Evolutionary conservation across 2,329 filamentous ascomycete genomes (phyloP), one percentile per base, ranked within the genome.

Genomic region (Apiospora hydei): DNA sequence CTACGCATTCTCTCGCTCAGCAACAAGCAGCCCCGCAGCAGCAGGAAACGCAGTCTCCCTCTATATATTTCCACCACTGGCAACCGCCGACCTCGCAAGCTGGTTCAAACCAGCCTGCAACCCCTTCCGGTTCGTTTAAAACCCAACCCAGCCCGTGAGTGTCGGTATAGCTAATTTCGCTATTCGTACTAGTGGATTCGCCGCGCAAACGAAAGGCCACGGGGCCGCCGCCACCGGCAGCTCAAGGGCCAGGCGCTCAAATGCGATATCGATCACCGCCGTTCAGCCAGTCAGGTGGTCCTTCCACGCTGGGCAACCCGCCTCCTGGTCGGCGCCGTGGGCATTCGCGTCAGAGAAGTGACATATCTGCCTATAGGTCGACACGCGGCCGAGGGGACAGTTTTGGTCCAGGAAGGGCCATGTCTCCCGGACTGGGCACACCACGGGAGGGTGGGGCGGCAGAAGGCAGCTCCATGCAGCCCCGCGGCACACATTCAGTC

Each of bases 61-160:
- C 92, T 30, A 93, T 97, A 67, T 96, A 94, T 82, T 98, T 98
- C 81, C 94, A 97, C 79, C 94, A 97, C 80, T 98, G 95, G 94
- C 93, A 96, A 73, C 95, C 95, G 66, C 95, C 95, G 18, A 88
- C 87, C 30, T 88, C 90, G 74, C 88, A 93, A 82, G 85, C 86
- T 75, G 84, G 86, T 80, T 86, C 88, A 72, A 90, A 90, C 77
- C 91, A 93, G 80, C 92, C 93, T 73, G 89, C 89, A 78, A 93
- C 92, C 74, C 92, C 93, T 78, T 92, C 93, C 84, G 91, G 92
- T 90, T 92, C 90, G 90, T 90, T 86, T 82, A 88, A 84, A 80
- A 82, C 81, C 79, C 88, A 87, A 82, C 84, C 76, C 73, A 81
- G 80, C 76, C 79, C 85, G 85, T 81, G 82, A 84, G 74, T 84